Evolutionary conservation across 1,284 basidiomycete species (phyloP).

Genomic region (Cutaneotrichosporon sp.): DNA sequence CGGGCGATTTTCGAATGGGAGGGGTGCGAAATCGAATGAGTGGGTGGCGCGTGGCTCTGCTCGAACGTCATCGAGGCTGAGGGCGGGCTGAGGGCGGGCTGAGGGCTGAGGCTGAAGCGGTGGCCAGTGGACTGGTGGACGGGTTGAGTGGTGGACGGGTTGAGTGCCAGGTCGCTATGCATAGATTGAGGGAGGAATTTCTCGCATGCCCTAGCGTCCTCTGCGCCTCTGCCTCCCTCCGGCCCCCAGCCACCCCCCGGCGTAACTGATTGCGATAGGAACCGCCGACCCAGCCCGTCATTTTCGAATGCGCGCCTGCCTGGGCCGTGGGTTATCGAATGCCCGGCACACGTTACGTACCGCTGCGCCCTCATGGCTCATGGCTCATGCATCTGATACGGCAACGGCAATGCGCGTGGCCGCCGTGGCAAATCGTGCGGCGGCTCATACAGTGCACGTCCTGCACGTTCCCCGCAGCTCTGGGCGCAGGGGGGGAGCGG

Average conservation of each 20-base stretch:
- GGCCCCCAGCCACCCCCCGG: neutral
- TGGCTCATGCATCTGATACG: neutral
- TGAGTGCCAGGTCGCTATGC: neutral
- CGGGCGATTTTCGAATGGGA: constrained; percentile 1
- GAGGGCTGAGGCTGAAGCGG: no score
- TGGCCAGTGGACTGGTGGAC: no score
- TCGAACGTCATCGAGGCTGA: neutral
- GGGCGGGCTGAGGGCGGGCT: no score
- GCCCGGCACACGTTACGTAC: neutral
- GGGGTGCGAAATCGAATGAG: constrained; percentile 1
- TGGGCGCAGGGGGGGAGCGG: neutral
- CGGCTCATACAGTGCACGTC: neutral
- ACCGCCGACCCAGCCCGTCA: neutral
- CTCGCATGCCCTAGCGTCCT: no score
- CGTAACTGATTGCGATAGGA: neutral
- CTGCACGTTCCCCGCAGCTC: neutral
- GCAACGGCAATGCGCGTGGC: no score
- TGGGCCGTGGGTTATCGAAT: neutral
- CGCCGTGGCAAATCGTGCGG: neutral
- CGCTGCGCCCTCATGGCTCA: neutral
- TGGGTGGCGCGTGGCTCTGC: neutral
- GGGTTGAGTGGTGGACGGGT: no score
- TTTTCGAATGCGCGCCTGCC: neutral
- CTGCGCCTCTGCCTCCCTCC: no score
- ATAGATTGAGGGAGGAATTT: neutral